Conservation (phyloP, 257 asterid genomes). For the Jaltomata sinuosa region DNA sequence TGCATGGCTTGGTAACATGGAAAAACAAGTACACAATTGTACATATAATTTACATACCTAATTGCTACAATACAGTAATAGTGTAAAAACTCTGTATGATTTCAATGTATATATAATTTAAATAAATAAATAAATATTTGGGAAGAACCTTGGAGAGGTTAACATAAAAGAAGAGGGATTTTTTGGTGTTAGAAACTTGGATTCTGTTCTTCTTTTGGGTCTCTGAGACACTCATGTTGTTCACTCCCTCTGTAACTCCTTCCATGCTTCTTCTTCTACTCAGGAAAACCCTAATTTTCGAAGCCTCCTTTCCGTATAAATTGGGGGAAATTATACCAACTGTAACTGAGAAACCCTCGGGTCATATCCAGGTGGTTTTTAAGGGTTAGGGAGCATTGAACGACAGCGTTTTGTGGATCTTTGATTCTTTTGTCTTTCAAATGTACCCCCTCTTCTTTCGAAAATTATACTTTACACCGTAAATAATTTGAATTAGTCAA, state of each 20-base stretch:
- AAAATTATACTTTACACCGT: not conserved
- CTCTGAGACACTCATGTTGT: conserved; percentile 13
- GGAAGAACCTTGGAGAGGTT: conserved; percentile 24
- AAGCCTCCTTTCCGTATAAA: not conserved
- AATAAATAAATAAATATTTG: not conserved
- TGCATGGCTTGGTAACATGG: not conserved
- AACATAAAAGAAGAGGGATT: conserved; percentile 35
- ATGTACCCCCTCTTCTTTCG: not conserved
- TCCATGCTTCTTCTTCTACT: conserved; percentile 15
- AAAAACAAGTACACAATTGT: not conserved
- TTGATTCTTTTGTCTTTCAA: not conserved
- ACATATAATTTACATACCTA: too few relatives aligned
- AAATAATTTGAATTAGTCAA: not conserved
- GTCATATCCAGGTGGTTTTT: not conserved
- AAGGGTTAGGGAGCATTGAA: not conserved
- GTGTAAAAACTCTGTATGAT: not conserved
- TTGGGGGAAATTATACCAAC: not conserved
- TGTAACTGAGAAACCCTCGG: not conserved
- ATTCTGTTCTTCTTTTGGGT: conserved; percentile 26
- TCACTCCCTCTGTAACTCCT: conserved; percentile 35
- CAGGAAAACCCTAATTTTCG: not conserved
- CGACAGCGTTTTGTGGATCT: not conserved
- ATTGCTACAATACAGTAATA: not conserved
- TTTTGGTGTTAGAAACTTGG: conserved; percentile 39
- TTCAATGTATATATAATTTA: not conserved